Base-by-base conservation (phyloP, 306 rosid genomes). In the Cicer chorassanicum region DNA sequence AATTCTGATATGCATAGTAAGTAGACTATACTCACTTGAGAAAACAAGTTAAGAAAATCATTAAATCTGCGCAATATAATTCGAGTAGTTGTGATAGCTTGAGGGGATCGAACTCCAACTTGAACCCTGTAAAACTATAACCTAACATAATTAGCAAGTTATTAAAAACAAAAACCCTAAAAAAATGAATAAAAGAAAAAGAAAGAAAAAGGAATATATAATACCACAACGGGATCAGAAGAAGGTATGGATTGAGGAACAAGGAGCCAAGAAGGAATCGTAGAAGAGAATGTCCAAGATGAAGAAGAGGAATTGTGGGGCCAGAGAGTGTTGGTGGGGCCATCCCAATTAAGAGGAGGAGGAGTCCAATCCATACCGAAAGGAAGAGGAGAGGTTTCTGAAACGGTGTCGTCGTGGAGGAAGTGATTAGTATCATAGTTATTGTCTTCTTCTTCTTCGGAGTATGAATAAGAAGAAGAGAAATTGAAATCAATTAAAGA, bases 291-390 rank as follows among this genome's bases (percentile, higher is more conserved):
- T 74, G 90, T 87, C 98, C 98, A 94, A 79, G 84, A 87, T n/a
- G 84, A 88, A 13, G 80, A 39, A 89, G 34, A 91, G 16, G 94
- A 85, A 84, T 87, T 86, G 66, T 84, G 89, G 0, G 96, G 96
- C 98, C 97, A 89, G 73, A 84, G 67, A 21, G 96, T 82, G 69
- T 82, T 68, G 50, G 83, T 68, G 50, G 83, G 84, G 16, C 97
- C 98, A 9, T 83, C 87, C 97, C 89, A 87, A 70, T 77, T 84
- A 36, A 80, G 89, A 76, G 98, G 97, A 57, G 97, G 91, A 14
- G 86, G 90, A 15, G 88, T 87, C 97, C 98, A 94, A 61, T 94
- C 98, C 98, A 94, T 88, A 56, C 95, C 94, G 29, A 94, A 38
- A 49, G 98, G 98, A 19, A 94, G 95, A 74, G 98, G 98, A 8